phyloP scores from a whole-genome alignment of 495 filamentous ascomycete species.

The Podospora anserina region DNA sequence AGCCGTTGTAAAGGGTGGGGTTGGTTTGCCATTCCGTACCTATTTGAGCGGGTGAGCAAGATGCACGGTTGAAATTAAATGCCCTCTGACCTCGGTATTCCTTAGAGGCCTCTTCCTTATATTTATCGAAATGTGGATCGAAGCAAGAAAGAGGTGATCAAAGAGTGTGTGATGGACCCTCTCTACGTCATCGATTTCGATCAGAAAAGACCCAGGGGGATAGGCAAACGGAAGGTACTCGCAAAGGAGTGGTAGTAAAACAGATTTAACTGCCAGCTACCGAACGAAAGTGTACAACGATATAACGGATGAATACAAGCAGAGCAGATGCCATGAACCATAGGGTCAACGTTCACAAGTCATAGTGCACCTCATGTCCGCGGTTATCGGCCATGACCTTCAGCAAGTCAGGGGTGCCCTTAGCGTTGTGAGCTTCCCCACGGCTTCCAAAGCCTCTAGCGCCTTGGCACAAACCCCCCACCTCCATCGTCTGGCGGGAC shows the following conservation, averaged over 20 bases:
- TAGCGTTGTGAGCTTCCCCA: background rate
- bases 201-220: background rate
- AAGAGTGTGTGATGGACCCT: background rate
- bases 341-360: too few relatives aligned
- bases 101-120: background rate
- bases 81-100: too few relatives aligned
- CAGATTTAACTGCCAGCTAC: too few relatives aligned
- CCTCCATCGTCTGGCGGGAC: background rate
- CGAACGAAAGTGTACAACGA: too few relatives aligned
- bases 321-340: background rate
- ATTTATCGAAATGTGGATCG: background rate
- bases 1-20: slow-evolving; percentile 76
- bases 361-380: too few relatives aligned
- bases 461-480: background rate
- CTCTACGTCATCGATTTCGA: slow-evolving; percentile 4
- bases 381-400: too few relatives aligned
- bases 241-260: too few relatives aligned
- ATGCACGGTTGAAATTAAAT: background rate
- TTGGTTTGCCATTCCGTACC: slow-evolving; percentile 44
- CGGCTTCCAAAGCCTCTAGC: background rate
- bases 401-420: background rate
- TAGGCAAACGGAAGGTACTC: background rate
- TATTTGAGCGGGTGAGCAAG: background rate
- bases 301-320: too few relatives aligned
- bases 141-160: background rate